These are phyloP conservation scores for Saccharomycopsis vini DNA, from an alignment of 805 yeast genomes.

Conservation along the genomic window DNA sequence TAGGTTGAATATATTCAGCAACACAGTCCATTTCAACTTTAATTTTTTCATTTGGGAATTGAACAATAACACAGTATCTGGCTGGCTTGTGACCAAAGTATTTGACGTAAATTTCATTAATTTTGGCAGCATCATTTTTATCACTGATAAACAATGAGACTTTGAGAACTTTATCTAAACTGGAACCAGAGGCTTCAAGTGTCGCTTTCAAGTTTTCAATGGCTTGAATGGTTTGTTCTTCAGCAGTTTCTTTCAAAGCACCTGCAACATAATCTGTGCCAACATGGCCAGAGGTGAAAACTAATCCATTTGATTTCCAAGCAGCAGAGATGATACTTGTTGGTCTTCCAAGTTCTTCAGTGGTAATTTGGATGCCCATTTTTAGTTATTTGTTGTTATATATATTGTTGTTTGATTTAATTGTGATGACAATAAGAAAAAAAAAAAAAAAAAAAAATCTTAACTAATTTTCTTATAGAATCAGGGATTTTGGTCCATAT, in stretches of 20 bases:
- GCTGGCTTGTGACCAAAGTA: slow-evolving; percentile 43
- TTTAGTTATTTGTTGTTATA: background rate
- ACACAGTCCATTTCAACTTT: slow-evolving; percentile 46
- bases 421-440: too few species aligned
- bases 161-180: slow-evolving; percentile 38
- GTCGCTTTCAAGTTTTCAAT: slow-evolving; percentile 35
- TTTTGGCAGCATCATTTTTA: slow-evolving; percentile 31
- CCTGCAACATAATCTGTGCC: slow-evolving; percentile 33
- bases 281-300: slow-evolving; percentile 42
- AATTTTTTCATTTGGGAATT: slow-evolving; percentile 40
- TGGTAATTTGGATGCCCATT: slow-evolving; percentile 25
- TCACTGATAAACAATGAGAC: slow-evolving; percentile 41
- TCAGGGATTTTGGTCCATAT: background rate
- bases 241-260: slow-evolving; percentile 32
- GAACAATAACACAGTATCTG: slow-evolving; percentile 43
- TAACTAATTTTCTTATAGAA: too few species aligned
- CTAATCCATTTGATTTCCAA: slow-evolving; percentile 31
- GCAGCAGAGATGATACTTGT: slow-evolving; percentile 32
- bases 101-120: slow-evolving; percentile 39
- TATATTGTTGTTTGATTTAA: too few species aligned
- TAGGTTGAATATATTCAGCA: too few species aligned
- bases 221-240: slow-evolving; percentile 37
- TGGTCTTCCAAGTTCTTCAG: slow-evolving; percentile 30
- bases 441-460: too few species aligned
- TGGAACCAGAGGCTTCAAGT: slow-evolving; percentile 37